Percentiles rank a stretch among this genome's conserved stretches.
phyloP scores from a whole-genome alignment of 768 basidiomycete genomes.

The Russula earlei region DNA sequence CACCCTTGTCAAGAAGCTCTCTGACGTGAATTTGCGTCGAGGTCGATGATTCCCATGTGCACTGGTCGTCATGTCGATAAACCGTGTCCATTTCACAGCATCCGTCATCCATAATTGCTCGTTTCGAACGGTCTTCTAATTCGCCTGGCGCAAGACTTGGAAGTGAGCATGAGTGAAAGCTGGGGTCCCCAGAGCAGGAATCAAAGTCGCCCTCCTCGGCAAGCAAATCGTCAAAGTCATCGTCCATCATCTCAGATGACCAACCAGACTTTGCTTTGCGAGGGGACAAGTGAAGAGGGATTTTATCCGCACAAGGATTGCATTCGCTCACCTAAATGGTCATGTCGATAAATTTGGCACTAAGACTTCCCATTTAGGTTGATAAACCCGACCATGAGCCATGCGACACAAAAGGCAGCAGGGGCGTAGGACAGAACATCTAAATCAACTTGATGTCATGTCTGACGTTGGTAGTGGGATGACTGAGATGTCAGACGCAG shows the following conservation, averaged over 20 bases:
- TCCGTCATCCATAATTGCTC: background rate
- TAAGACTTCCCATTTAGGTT: background rate
- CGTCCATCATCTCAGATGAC: background rate
- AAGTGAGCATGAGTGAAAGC: background rate
- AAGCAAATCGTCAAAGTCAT: background rate
- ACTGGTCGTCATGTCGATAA: too few species aligned
- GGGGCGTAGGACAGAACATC: background rate
- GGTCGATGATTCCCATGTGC: background rate
- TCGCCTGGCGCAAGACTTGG: background rate
- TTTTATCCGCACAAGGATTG: too few species aligned
- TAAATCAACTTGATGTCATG: background rate
- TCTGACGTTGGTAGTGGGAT: too few species aligned
- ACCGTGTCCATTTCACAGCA: background rate
- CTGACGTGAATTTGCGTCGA: background rate
- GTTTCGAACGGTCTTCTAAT: background rate
- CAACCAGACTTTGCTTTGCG: background rate
- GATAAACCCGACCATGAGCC: background rate
- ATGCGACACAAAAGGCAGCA: background rate
- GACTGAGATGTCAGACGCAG: background rate
- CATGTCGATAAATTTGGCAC: background rate
- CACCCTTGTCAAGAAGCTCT: background rate
- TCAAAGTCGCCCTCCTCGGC: background rate
- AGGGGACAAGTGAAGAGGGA: background rate
- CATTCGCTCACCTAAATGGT: too few species aligned
- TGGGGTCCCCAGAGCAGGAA: background rate